A percentile compares a stretch with the other conserved stretches of the same genome.
Conservation (phyloP, 1,139 yeast species). For the Torulaspora pretoriensis region DNA sequence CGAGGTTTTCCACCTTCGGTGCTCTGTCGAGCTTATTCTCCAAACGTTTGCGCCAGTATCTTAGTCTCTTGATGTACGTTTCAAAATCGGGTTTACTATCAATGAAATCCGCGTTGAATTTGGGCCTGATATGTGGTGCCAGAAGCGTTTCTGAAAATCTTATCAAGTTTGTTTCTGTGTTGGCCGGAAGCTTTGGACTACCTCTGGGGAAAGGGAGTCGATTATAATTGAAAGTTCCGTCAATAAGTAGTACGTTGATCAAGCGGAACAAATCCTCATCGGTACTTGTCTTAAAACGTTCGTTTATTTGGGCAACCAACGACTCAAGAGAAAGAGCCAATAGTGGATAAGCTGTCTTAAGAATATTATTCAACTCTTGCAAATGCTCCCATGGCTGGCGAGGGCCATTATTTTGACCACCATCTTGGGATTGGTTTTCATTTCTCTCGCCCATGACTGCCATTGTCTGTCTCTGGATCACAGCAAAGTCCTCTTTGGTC, state of each 20-base stretch:
- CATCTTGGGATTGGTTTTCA: conserved; percentile 17
- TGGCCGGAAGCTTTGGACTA: conserved; percentile 83
- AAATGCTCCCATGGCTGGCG: conserved; percentile 93
- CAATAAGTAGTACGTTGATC: conserved; percentile 86
- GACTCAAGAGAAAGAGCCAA: conserved; percentile 91
- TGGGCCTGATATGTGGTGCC: conserved; percentile 85
- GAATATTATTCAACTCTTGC: conserved; percentile 89
- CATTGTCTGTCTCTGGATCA: conserved; percentile 74
- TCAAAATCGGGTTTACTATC: conserved; percentile 85
- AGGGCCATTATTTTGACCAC: conserved; percentile 24
- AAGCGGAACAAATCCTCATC: conserved; percentile 96
- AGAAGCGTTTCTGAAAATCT: conserved; percentile 90
- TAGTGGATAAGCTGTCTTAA: conserved; percentile 94
- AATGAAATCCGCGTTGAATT: conserved; percentile 89
- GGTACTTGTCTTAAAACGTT: conserved; percentile 87
- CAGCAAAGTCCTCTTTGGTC: conserved; percentile 88
- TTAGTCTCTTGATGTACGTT: conserved; percentile 72
- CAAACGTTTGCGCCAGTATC: conserved; percentile 89
- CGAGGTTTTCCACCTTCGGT: conserved; percentile 67
- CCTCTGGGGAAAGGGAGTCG: conserved; percentile 82
- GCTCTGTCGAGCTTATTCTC: conserved; percentile 89
- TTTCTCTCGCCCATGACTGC: conserved; percentile 50
- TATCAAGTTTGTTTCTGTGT: conserved; percentile 84
- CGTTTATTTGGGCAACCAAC: conserved; percentile 90
- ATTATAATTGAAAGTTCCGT: conserved; percentile 85